phyloP scores from a whole-genome alignment of 2,329 filamentous ascomycete genomes.

The Beauveria brongniartii region DNA sequence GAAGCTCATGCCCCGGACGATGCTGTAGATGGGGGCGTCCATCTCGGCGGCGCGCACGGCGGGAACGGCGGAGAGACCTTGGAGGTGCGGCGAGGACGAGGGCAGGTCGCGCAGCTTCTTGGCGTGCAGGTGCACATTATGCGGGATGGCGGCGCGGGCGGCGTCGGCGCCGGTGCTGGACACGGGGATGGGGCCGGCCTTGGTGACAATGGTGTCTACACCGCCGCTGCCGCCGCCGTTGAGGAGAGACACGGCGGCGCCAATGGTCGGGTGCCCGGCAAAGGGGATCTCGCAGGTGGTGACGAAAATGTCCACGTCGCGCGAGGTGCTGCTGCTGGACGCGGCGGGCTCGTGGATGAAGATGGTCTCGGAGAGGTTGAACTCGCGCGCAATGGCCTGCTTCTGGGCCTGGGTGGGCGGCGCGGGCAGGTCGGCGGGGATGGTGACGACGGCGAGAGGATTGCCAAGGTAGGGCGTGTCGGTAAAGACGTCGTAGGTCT shows the following conservation, averaged over 20 bases:
- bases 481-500: conserved; percentile 53
- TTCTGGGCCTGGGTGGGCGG: conserved; percentile 43
- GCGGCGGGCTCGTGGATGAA: conserved; percentile 41
- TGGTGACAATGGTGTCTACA: conserved; percentile 40
- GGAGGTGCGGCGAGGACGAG: conserved; percentile 13
- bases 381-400: conserved; percentile 51
- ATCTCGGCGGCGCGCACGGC: conserved; percentile 29
- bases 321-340: conserved; percentile 15
- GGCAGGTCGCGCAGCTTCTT: conserved; percentile 28
- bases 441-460: conserved; percentile 50
- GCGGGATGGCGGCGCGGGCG: conserved; percentile 58
- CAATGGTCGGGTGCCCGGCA: conserved; percentile 55
- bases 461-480: conserved; percentile 45
- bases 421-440: conserved; percentile 32
- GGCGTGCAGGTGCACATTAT: conserved; percentile 55
- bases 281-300: conserved; percentile 47
- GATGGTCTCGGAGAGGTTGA: conserved; percentile 57
- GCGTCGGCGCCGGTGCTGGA: conserved; percentile 27
- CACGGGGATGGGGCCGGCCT: conserved; percentile 49
- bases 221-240: conserved; percentile 14
- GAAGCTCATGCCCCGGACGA: conserved; percentile 70
- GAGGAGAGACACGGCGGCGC: conserved; percentile 43
- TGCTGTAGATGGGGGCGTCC: conserved; percentile 44
- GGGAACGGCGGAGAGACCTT: conserved; percentile 21
- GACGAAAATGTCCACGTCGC: conserved; percentile 53